phyloP scores from a whole-genome alignment of 371 early-diverging fungal species.

The Mortierella sp. region DNA sequence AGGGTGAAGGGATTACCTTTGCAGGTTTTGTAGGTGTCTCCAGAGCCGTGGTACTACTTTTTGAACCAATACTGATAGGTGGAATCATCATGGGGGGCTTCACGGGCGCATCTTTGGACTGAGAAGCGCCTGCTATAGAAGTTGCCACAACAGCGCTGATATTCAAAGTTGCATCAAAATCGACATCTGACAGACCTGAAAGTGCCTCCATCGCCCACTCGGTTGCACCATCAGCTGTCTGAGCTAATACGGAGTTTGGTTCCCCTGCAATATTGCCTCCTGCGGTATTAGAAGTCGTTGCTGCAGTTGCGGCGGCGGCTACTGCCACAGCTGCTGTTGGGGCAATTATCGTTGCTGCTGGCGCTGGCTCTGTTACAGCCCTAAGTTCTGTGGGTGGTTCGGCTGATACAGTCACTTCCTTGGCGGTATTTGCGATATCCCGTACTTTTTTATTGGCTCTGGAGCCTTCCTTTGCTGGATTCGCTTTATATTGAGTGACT shows the following conservation, averaged over 20 bases:
- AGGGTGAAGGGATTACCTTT: constrained; percentile 42
- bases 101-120: constrained; percentile 3
- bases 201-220: constrained; percentile 39
- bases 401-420: constrained; percentile 7
- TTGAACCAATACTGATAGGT: constrained; percentile 30
- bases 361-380: neutral
- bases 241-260: constrained; percentile 1
- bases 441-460: constrained; percentile 29
- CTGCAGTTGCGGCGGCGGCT: neutral
- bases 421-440: constrained; percentile 10
- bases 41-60: constrained; percentile 6
- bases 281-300: neutral
- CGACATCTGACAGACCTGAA: constrained; percentile 41
- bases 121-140: constrained; percentile 18
- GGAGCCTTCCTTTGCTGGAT: constrained; percentile 30
- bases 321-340: neutral
- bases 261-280: neutral
- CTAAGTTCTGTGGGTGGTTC: constrained; percentile 1
- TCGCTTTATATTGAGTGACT: constrained; percentile 48
- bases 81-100: constrained; percentile 24
- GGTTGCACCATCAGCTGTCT: constrained; percentile 12
- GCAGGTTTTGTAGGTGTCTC: constrained; percentile 19
- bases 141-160: constrained; percentile 33
- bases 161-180: constrained; percentile 37
- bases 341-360: neutral